These are phyloP conservation scores for Takashimella tepidaria DNA, from an alignment of 1,284 basidiomycete species.

Conservation along the genomic window DNA sequence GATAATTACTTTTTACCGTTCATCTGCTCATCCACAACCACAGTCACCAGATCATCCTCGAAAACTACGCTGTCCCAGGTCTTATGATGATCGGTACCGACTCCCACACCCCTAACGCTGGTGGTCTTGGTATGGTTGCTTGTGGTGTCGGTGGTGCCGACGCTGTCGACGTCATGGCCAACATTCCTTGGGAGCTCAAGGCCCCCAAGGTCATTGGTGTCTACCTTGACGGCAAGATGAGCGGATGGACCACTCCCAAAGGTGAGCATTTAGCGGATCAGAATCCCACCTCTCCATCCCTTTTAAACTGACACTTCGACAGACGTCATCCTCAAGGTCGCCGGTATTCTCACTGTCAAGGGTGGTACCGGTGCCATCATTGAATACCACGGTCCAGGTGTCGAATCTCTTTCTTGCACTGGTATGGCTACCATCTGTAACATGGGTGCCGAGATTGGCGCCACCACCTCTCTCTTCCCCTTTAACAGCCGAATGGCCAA, in stretches of 20 bases:
- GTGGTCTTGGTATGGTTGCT: conserved; percentile 97
- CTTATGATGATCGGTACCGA: conserved; percentile 99
- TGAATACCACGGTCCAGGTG: conserved; percentile 89
- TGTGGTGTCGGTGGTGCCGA: conserved; percentile 99
- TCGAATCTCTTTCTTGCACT: conserved; percentile 93
- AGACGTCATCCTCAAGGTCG: conserved; percentile 97
- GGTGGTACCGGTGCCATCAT: conserved; percentile 96
- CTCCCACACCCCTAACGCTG: conserved; percentile 98
- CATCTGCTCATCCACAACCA: not conserved
- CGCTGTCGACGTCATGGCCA: conserved; percentile 98
- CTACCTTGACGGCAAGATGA: conserved; percentile 89
- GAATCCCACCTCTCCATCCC: conserved; percentile 4
- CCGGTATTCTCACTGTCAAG: conserved; percentile 95
- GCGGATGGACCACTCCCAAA: conserved; percentile 97
- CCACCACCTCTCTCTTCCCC: conserved; percentile 97
- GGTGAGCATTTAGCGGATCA: conserved; percentile 51
- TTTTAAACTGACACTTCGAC: conserved; percentile 9
- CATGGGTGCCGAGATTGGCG: conserved; percentile 99
- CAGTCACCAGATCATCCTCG: conserved; percentile 86
- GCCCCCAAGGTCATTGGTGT: conserved; percentile 99
- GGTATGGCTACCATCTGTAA: conserved; percentile 98
- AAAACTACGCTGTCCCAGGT: conserved; percentile 99
- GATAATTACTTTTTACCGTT: too few species aligned
- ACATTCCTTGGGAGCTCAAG: conserved; percentile 97
- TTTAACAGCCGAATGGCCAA: conserved; percentile 92